Evolutionary conservation across 306 rosid genomes (phyloP).

Genomic region (Argentina anserina): DNA sequence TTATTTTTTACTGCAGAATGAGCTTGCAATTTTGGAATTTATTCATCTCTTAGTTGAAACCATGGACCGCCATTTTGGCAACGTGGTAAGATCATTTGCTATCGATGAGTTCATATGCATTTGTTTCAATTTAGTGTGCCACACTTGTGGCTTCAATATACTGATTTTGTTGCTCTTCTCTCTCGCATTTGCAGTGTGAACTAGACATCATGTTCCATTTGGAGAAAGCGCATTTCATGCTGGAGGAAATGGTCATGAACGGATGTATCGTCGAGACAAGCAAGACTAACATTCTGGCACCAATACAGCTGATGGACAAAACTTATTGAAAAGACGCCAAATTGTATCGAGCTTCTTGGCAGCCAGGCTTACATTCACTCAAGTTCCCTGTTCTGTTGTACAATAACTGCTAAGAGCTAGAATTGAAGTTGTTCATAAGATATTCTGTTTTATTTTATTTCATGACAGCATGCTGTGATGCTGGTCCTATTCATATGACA

Average conservation of each 20-base stretch:
- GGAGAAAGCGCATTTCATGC: constrained; percentile 95
- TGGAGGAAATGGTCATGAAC: constrained; percentile 98
- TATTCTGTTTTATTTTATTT: neutral
- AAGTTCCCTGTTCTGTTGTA: neutral
- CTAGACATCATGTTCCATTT: constrained; percentile 98
- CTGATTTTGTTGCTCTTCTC: neutral
- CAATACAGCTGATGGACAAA: constrained; percentile 93
- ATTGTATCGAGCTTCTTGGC: neutral
- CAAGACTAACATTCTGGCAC: constrained; percentile 76
- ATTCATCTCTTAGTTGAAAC: constrained; percentile 93
- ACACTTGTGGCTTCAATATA: neutral
- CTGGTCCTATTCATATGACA: neutral
- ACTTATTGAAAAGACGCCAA: constrained; percentile 34
- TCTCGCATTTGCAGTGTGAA: constrained; percentile 67
- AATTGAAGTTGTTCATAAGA: neutral
- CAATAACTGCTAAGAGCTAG: constrained; percentile 1
- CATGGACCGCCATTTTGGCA: constrained; percentile 97
- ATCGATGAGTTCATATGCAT: constrained; percentile 9
- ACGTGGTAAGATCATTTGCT: constrained; percentile 50
- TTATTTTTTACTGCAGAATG: constrained; percentile 59
- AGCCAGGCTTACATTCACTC: neutral
- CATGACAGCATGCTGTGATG: neutral
- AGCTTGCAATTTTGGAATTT: constrained; percentile 89
- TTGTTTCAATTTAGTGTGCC: neutral
- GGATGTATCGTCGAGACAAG: constrained; percentile 85